Evolutionary conservation across 2,329 filamentous ascomycete genomes (phyloP).

Genomic region (Sclerotinia trifoliorum): DNA sequence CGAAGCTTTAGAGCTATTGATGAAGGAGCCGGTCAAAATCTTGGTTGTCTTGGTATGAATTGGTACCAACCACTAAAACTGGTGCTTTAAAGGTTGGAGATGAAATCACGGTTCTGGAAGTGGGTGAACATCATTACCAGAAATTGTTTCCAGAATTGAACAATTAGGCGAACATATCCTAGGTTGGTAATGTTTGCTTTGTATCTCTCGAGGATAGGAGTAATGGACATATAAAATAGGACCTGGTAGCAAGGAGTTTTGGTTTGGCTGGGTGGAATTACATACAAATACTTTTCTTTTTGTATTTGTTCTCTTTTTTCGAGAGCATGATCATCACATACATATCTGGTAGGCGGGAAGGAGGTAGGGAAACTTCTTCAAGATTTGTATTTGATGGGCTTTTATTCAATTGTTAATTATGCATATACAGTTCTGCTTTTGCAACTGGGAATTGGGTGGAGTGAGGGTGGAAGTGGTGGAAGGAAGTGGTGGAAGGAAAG

Average conservation of each 20-base stretch:
- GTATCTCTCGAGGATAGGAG: slow-evolving; percentile 2
- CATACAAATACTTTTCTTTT: slow-evolving; percentile 7
- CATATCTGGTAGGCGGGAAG: neutral
- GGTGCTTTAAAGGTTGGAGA: slow-evolving; percentile 33
- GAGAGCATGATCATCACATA: neutral
- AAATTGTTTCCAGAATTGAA: slow-evolving; percentile 19
- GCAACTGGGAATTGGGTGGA: neutral
- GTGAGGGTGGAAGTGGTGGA: neutral
- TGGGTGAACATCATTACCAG: slow-evolving; percentile 23
- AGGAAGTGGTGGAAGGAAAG: neutral
- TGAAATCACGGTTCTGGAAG: slow-evolving; percentile 24
- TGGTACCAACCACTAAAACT: slow-evolving; percentile 53
- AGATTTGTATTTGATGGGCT: neutral
- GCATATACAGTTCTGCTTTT: neutral
- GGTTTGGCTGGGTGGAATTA: slow-evolving; percentile 2
- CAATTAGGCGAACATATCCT: neutral
- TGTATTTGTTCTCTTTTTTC: neutral
- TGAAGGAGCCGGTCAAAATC: slow-evolving; percentile 52
- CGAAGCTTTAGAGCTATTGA: slow-evolving; percentile 60
- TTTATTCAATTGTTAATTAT: neutral
- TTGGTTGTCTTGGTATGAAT: slow-evolving; percentile 63
- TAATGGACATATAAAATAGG: slow-evolving; percentile 15
- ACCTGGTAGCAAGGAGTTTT: slow-evolving; percentile 13
- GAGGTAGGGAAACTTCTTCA: neutral
- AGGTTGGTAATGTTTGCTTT: slow-evolving; percentile 3